Evolutionary conservation across 495 filamentous ascomycete genomes (phyloP).

Genomic region (Polyplosphaeria fusca): DNA sequence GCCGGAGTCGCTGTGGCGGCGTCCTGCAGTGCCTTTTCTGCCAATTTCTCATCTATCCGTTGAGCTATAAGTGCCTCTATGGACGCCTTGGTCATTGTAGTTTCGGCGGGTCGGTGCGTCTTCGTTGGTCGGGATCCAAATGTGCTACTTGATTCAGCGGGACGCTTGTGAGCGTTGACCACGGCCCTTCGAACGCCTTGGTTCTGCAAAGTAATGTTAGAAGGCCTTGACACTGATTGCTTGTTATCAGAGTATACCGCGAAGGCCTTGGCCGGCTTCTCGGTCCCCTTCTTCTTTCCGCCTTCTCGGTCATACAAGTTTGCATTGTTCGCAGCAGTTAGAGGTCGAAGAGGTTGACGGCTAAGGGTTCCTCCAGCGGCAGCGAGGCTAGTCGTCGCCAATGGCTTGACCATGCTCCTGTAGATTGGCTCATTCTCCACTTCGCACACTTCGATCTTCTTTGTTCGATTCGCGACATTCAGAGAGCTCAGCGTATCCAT

Average conservation of each 20-base stretch:
- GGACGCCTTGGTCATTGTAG: slow-evolving; percentile 62
- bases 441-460: slow-evolving; percentile 93
- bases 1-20: slow-evolving; percentile 43
- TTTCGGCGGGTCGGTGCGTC: slow-evolving; percentile 35
- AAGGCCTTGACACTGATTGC: slow-evolving; percentile 44
- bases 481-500: slow-evolving; percentile 90
- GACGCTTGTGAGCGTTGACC: slow-evolving; percentile 18
- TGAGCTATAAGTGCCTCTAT: slow-evolving; percentile 90
- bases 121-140: slow-evolving; percentile 30
- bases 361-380: slow-evolving; percentile 45
- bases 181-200: slow-evolving; percentile 43
- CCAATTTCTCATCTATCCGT: slow-evolving; percentile 85
- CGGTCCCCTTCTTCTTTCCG: slow-evolving; percentile 51
- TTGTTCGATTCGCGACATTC: slow-evolving; percentile 92
- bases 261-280: slow-evolving; percentile 80
- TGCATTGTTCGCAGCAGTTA: slow-evolving; percentile 58
- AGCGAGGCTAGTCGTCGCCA: slow-evolving; percentile 49
- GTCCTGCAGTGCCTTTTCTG: slow-evolving; percentile 57
- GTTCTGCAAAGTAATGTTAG: slow-evolving; percentile 39
- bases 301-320: slow-evolving; percentile 56
- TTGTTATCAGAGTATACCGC: slow-evolving; percentile 74
- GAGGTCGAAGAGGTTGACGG: slow-evolving; percentile 73
- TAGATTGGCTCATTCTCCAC: slow-evolving; percentile 89
- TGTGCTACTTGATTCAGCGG: slow-evolving; percentile 18
- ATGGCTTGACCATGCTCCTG: slow-evolving; percentile 53